Conservation (phyloP, 208 protist genomes). For the Leishmania gerbilli region DNA sequence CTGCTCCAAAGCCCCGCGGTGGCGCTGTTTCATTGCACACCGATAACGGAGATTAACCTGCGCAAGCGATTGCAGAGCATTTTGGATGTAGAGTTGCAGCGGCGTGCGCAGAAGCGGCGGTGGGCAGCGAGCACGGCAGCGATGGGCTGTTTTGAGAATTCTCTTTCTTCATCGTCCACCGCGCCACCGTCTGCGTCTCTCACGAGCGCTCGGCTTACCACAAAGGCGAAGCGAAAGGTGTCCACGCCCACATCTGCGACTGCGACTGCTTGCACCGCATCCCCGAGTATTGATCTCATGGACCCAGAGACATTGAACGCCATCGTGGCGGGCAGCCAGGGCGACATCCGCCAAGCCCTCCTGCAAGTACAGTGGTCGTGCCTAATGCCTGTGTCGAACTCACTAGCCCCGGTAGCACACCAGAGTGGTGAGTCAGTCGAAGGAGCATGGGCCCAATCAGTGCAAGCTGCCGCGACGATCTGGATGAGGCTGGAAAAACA, state of each 20-base stretch:
- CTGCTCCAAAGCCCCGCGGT: slow-evolving; percentile 53
- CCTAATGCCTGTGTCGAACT: slow-evolving; percentile 22
- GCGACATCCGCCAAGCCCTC: slow-evolving; percentile 84
- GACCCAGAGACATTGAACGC: slow-evolving; percentile 28
- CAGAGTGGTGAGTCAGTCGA: not conserved
- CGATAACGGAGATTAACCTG: slow-evolving; percentile 71
- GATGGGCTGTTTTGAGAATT: not conserved
- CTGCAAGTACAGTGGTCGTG: slow-evolving; percentile 70
- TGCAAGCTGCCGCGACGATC: not conserved
- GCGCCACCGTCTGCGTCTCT: not conserved
- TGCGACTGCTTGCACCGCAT: not conserved
- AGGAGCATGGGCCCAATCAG: not conserved
- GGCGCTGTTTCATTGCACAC: slow-evolving; percentile 77
- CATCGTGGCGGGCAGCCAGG: slow-evolving; percentile 57
- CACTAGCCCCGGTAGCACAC: not conserved
- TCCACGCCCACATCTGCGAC: not conserved
- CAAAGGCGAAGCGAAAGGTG: not conserved
- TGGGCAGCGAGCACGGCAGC: not conserved
- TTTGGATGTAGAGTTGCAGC: slow-evolving; percentile 24
- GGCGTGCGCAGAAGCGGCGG: not conserved
- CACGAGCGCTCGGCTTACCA: not conserved
- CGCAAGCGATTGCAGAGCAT: slow-evolving; percentile 50
- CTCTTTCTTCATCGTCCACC: not conserved
- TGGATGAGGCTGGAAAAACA: slow-evolving; percentile 25
- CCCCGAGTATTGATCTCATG: slow-evolving; percentile 6